Evolutionary conservation across 129 eudicot species (phyloP), one percentile per base, ranked within the genome.

Genomic region (Apium graveolens): DNA sequence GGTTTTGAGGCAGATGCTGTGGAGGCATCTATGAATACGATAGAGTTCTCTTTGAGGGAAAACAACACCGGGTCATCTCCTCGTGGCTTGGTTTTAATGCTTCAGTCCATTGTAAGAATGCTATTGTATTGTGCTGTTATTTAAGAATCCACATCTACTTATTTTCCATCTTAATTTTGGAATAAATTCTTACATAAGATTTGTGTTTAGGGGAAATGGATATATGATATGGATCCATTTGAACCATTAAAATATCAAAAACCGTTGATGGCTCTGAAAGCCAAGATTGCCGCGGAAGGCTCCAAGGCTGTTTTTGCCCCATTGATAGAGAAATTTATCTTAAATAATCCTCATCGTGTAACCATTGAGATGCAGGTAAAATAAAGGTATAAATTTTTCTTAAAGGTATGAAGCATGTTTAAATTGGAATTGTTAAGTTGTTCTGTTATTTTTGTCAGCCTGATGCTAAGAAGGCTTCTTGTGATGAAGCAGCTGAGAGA

Each of bases 51-150:
- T 87, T 91, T 95, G 31, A 79, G 99, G 83, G 99, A 95, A 81
- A 95, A 95, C 81, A 95, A 95, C 78, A 95, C 99, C 41, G 99
- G 99, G 74, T 95, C 99, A 14, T 95, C 92, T 65, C 99, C 99
- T 49, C 97, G 99, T 77, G 99, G 99, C 31, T 87, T 95, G 76
- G 97, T 97, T 6, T 82, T 95, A 83, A 95, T 95, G 99, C 96
- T 95, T 81, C 91, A 95, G 31, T 90, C 99, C 76, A 85, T 95
- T 68, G 98, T 95, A 86, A 86, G 89, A 77, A 18, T 60, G 63
- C 81, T 73, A 53, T 42, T 42, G 24, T 41, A 27, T 70, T 21
- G 29, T 68, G 27, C 46, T 24, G 35, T 73, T 17, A 13, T 80
- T 62, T 78, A 5, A 74, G 16, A 41, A 63, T 20, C n/a, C 51